A percentile compares a stretch with the other conserved stretches of the same genome.
Conservation (phyloP, 805 yeast genomes). For the Wickerhamomyces chaumierensis region DNA sequence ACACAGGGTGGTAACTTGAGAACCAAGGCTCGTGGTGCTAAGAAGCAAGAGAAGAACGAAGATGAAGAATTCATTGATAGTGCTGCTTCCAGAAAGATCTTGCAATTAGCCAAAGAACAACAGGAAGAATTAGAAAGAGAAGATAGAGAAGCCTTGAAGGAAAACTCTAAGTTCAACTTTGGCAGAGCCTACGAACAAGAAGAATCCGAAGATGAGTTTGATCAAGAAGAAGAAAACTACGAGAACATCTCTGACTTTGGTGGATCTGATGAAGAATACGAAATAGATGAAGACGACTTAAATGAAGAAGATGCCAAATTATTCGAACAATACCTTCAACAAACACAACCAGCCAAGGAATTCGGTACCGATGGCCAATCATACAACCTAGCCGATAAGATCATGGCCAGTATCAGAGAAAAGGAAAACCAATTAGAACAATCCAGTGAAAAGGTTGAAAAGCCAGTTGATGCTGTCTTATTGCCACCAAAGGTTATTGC, state of each 20-base stretch:
- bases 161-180: slow-evolving; percentile 17
- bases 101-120: slow-evolving; percentile 85
- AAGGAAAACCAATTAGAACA: slow-evolving; percentile 61
- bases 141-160: slow-evolving; percentile 26
- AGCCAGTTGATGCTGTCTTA: slow-evolving; percentile 61
- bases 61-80: slow-evolving; percentile 69
- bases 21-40: slow-evolving; percentile 24
- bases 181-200: slow-evolving; percentile 35
- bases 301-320: slow-evolving; percentile 77
- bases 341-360: slow-evolving; percentile 21
- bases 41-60: slow-evolving; percentile 30
- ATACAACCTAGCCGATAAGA: slow-evolving; percentile 80
- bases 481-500: slow-evolving; percentile 94
- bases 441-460: slow-evolving; percentile 20
- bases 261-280: slow-evolving; percentile 38
- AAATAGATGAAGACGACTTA: slow-evolving; percentile 49
- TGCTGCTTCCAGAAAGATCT: slow-evolving; percentile 68
- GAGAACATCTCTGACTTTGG: slow-evolving; percentile 41
- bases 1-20: slow-evolving; percentile 64
- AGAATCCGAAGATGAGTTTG: slow-evolving; percentile 27
- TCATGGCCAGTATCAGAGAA: slow-evolving; percentile 80
- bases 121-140: slow-evolving; percentile 82
- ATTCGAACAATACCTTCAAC: slow-evolving; percentile 65
- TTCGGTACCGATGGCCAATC: slow-evolving; percentile 27
- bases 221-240: slow-evolving; percentile 21